Base-by-base conservation (phyloP, 2,329 filamentous ascomycete species). In the Alternaria postmessia region DNA sequence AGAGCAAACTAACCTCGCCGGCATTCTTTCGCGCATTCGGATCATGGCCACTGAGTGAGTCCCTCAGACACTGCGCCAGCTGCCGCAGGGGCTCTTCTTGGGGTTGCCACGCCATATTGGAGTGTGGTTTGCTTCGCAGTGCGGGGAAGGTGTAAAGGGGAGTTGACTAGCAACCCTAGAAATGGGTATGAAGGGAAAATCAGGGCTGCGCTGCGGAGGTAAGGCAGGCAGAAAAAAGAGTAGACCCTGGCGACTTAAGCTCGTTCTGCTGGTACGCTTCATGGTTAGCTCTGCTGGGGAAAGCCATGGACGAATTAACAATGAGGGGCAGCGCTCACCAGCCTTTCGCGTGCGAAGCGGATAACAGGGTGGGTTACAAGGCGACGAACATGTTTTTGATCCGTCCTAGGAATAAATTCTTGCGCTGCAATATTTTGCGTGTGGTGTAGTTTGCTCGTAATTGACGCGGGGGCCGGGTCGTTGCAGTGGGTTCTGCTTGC, bases 61-160 rank as follows among this genome's bases (percentile, higher is more conserved):
- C 94, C 82, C 90, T 92, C 75, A 99, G 87, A 81, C 89, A 97
- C 75, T 89, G 87, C 69, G 93, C 91, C 68, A 99, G 88, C 86
- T 97, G 94, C 85, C 87, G 87, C 84, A 99, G 85, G 79, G 91
- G 93, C 85, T 94, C 92, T 74, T 90, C 88, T 75, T 91, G 85
- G 64, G 95, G 95, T 83, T 96, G 92, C 95, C 95, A 99, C 80
- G 90, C 88, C 94, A 97, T 97, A 61, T 53, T 67, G 63, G 57
- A 60, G 59, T 22, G 63, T 32, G 58, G 58, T 36, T 34, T 66
- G 54, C 44, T 61, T 54, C 61, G 62, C 55, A 56, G 63, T 64
- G 62, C 59, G 62, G 59, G 62, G 59, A 26, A 28, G 51, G 51
- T 38, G 61, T 54, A 51, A 54, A 57, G 43, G 54, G 51, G 58